Evolutionary conservation across 306 rosid species (phyloP), one percentile per base, ranked within the genome.

Genomic region (Acmispon strigosus): DNA sequence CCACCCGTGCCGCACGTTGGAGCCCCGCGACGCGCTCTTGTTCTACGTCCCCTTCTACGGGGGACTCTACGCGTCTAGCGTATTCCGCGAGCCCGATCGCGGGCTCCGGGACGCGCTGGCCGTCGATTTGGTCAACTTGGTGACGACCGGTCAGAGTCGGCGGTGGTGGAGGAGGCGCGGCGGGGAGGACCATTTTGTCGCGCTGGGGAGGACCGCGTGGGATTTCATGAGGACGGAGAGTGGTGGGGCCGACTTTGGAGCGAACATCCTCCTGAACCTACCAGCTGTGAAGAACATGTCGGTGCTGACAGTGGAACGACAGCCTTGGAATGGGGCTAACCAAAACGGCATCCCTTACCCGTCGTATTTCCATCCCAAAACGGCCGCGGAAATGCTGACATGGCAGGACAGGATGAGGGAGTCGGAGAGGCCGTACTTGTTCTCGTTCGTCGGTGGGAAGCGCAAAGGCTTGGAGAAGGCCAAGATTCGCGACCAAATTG

Each of bases 31-130:
- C 1, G 98, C 98, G 0, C 1, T 58, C 27, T 16, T 92, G 50
- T 92, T 90, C 88, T 90, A 88, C 82, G 67, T 90, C 0, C 96
- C 98, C 0, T 92, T 90, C 85, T 92, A 92, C 77, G 96, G 84
- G 10, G 98, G 98, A 12, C 96, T 90, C 47, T 62, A 92, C 70
- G 86, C 82, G 1, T 90, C 98, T 3, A 82, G 93, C 84, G 74
- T 67, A 56, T 86, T 86, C 80, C 88, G 89, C 51, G 80, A 90
- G 13, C 4, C 81, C 8, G 86, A 92, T 65, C 70, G 59, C 32
- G 74, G 86, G 0, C 62, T 71, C 0, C 88, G 98, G 5, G 96
- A 92, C 22, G 66, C 81, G 0, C 69, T 92, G 6, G 83, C 86
- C 50, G 79, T 85, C 4, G 79, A 76, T 27, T 41, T 92, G 0